Evolutionary conservation across 768 basidiomycete genomes (phyloP).

Genomic region (Lentinula raphanica): DNA sequence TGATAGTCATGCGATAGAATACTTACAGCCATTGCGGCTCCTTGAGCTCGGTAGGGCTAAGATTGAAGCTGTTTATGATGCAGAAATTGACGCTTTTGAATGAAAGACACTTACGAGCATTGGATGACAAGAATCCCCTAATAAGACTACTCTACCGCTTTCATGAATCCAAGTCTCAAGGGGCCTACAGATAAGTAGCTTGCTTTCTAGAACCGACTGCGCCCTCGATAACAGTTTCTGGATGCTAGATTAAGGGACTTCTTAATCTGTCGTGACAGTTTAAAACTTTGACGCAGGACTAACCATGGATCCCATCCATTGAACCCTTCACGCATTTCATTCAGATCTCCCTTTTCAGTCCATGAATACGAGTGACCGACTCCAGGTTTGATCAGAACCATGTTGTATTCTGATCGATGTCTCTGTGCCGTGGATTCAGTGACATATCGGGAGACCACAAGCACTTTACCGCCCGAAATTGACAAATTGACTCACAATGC

Average conservation of each 20-base stretch:
- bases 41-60: conserved; percentile 51
- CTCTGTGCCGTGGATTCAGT: conserved; percentile 19
- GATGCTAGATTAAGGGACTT: conserved; percentile 23
- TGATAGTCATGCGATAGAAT: neutral
- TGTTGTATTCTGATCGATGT: conserved; percentile 36
- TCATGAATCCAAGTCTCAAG: conserved; percentile 45
- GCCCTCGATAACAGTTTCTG: conserved; percentile 42
- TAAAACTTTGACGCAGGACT: conserved; percentile 1
- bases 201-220: conserved; percentile 41
- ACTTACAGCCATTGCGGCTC: conserved; percentile 46
- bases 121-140: conserved; percentile 55
- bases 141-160: conserved; percentile 35
- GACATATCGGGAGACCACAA: neutral
- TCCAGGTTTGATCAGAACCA: conserved; percentile 40
- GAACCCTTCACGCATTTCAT: conserved; percentile 44
- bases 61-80: no score
- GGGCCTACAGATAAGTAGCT: conserved; percentile 43
- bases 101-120: conserved; percentile 45
- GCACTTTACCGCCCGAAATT: no score
- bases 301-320: conserved; percentile 46
- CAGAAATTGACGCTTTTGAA: no score
- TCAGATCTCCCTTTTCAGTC: conserved; percentile 34
- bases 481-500: conserved; percentile 8
- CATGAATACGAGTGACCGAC: conserved; percentile 38
- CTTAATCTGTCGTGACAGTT: neutral